These are phyloP conservation scores for Cryptococcus sp. DNA, from an alignment of 1,284 basidiomycete genomes.

Conservation along the genomic window DNA sequence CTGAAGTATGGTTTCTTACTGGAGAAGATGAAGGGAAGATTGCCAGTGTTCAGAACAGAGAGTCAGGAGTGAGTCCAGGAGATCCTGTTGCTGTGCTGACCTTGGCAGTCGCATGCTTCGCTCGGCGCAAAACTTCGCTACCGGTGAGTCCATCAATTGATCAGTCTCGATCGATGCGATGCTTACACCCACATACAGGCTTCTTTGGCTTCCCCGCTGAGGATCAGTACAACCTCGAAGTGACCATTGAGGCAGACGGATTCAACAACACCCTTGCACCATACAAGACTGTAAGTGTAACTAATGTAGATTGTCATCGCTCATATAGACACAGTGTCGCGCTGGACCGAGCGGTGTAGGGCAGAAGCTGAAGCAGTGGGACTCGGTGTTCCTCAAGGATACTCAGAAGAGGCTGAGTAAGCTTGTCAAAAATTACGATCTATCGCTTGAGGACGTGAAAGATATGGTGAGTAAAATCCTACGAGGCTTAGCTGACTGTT, in stretches of 20 bases:
- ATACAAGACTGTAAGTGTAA: conserved; percentile 49
- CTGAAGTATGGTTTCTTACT: conserved; percentile 54
- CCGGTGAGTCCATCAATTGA: conserved; percentile 31
- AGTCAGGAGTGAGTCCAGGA: conserved; percentile 49
- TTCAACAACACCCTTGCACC: conserved; percentile 58
- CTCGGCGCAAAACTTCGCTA: conserved; percentile 56
- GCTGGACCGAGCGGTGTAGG: conserved; percentile 7
- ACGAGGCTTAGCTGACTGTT: conserved; percentile 57
- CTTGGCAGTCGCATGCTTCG: conserved; percentile 53
- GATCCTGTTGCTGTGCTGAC: not conserved
- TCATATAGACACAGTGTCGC: conserved; percentile 13
- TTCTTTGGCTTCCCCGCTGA: conserved; percentile 55
- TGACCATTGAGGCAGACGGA: conserved; percentile 54
- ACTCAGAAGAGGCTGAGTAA: conserved; percentile 66
- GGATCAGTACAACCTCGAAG: conserved; percentile 53
- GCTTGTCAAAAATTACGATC: conserved; percentile 64
- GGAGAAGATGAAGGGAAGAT: conserved; percentile 47
- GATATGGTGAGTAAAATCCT: conserved; percentile 54
- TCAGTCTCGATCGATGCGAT: not conserved
- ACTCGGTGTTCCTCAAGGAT: conserved; percentile 67
- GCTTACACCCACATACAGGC: conserved; percentile 24
- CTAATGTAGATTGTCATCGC: not conserved
- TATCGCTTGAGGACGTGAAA: conserved; percentile 68
- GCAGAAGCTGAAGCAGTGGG: conserved; percentile 60
- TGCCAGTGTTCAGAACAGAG: conserved; percentile 56